phyloP scores from a whole-genome alignment of 78 protist genomes.

The Reticulomyxa filosa region DNA sequence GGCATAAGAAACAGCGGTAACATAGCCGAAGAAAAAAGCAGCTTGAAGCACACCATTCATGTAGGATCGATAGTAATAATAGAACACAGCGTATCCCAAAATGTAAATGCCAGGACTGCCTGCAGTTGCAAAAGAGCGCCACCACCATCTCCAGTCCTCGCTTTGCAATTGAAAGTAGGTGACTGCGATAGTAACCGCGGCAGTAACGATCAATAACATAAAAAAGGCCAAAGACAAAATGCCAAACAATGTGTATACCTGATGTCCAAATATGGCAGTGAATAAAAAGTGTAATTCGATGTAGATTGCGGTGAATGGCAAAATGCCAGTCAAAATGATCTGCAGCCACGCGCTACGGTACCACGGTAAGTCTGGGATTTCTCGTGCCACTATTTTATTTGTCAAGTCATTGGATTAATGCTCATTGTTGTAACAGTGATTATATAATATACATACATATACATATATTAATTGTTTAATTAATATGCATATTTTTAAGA shows the following conservation, averaged over 20 bases:
- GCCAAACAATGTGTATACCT: constrained; percentile 63
- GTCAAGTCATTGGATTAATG: too few relatives aligned
- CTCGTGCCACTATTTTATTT: constrained; percentile 54
- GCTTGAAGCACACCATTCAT: not conserved
- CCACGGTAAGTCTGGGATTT: constrained; percentile 76
- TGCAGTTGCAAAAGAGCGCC: not conserved
- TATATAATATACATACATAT: too few relatives aligned
- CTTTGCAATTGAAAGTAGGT: constrained; percentile 80
- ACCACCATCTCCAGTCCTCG: constrained; percentile 80
- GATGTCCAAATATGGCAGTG: not conserved
- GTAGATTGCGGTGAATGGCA: constrained; percentile 60
- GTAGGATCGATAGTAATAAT: not conserved
- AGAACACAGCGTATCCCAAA: not conserved
- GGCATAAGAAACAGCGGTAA: not conserved
- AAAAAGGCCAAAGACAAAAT: constrained; percentile 61
- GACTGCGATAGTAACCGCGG: constrained; percentile 77
- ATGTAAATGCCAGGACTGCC: not conserved
- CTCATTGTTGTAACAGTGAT: too few relatives aligned
- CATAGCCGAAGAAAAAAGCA: not conserved
- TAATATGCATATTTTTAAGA: too few relatives aligned
- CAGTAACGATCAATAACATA: constrained; percentile 72
- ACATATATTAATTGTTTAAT: too few relatives aligned
- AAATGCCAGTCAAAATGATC: constrained; percentile 45
- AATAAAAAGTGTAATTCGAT: constrained; percentile 63
- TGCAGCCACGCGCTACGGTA: constrained; percentile 42